Evolutionary conservation across 768 basidiomycete species (phyloP).

Genomic region (Psilocybe tampanensis): DNA sequence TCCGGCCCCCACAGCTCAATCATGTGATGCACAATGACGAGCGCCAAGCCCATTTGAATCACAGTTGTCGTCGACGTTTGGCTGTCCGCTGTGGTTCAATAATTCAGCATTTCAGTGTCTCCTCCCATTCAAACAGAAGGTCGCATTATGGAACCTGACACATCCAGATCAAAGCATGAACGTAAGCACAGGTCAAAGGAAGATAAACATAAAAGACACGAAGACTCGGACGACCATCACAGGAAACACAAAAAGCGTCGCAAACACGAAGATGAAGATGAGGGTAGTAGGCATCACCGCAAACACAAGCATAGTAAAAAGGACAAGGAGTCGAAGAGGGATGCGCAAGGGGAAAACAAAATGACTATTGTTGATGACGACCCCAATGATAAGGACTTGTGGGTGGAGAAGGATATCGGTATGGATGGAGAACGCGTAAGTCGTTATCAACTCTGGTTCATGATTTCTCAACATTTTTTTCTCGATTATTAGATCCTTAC

Average conservation of each 20-base stretch:
- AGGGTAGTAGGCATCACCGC: conserved; percentile 39
- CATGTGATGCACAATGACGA: conserved; percentile 8
- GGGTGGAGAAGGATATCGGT: conserved; percentile 88
- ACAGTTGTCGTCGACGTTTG: not conserved
- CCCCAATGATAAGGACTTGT: conserved; percentile 71
- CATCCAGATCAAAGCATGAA: conserved; percentile 35
- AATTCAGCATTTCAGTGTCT: too few species aligned
- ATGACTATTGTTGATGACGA: conserved; percentile 71
- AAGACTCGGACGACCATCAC: conserved; percentile 29
- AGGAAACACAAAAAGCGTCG: conserved; percentile 58
- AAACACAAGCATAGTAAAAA: conserved; percentile 47
- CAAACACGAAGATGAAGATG: conserved; percentile 47
- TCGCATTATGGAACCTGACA: conserved; percentile 37
- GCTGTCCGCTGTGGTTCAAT: too few species aligned
- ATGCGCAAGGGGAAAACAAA: conserved; percentile 41
- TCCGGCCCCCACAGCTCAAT: not conserved
- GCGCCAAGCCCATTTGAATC: not conserved
- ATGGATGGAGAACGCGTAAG: conserved; percentile 75
- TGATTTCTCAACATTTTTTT: not conserved
- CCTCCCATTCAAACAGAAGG: not conserved
- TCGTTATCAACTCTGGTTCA: not conserved
- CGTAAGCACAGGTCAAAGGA: conserved; percentile 22
- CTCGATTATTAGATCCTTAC: conserved; percentile 54
- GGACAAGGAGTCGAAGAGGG: conserved; percentile 41
- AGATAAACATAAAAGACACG: conserved; percentile 35